A percentile compares a stretch with the other conserved stretches of the same genome.
phyloP scores from a whole-genome alignment of 2,329 filamentous ascomycete species.

The Aspergillus carbonarius region DNA sequence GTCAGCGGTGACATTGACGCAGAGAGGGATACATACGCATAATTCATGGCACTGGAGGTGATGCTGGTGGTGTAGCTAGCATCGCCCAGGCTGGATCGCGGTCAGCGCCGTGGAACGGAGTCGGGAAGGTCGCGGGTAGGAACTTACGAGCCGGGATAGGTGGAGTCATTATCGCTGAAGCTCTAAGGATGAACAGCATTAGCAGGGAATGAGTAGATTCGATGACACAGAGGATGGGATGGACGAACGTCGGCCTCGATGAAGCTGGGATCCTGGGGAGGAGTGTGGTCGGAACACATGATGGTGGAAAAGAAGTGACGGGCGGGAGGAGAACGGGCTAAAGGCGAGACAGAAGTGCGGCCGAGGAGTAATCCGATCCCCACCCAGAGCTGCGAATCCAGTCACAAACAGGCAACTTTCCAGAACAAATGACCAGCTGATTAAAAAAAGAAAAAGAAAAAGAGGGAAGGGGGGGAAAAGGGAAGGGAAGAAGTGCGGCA shows the following conservation, averaged over 20 bases:
- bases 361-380: too few relatives aligned
- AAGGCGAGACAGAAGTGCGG: neutral
- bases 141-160: conserved; percentile 29
- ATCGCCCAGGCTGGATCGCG: conserved; percentile 21
- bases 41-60: conserved; percentile 32
- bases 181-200: conserved; percentile 10
- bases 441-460: too few relatives aligned
- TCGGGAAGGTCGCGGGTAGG: neutral
- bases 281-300: neutral
- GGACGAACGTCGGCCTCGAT: neutral
- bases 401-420: too few relatives aligned
- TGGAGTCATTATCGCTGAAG: conserved; percentile 27
- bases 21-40: conserved; percentile 25
- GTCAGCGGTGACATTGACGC: conserved; percentile 9
- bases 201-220: too few relatives aligned
- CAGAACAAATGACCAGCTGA: too few relatives aligned
- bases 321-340: neutral
- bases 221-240: too few relatives aligned
- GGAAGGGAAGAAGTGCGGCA: too few relatives aligned
- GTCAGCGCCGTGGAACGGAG: conserved; percentile 10
- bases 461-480: too few relatives aligned
- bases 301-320: neutral
- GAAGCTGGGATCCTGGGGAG: neutral
- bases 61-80: conserved; percentile 32
- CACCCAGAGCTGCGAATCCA: too few relatives aligned